Percentiles rank a stretch among this genome's conserved stretches.
Conservation (phyloP, 2,329 filamentous ascomycete species). For the Aspergillus bombycis region DNA sequence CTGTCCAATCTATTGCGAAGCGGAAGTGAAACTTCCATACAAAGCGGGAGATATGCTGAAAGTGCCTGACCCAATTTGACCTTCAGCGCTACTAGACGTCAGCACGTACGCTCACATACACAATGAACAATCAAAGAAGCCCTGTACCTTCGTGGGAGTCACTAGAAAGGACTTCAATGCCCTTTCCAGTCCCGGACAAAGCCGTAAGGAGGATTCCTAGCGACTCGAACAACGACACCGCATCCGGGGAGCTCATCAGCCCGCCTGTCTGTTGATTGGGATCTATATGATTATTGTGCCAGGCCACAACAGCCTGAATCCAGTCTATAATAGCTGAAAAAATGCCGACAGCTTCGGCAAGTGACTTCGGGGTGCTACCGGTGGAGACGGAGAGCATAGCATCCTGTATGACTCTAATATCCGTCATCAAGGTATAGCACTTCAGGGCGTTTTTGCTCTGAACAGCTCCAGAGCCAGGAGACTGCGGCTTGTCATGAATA, state of each 20-base stretch:
- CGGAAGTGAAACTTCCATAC: conserved; percentile 42
- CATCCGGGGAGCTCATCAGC: conserved; percentile 40
- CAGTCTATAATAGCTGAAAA: conserved; percentile 41
- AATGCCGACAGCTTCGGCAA: conserved; percentile 34
- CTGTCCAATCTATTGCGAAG: conserved; percentile 43
- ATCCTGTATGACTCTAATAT: conserved; percentile 47
- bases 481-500: conserved; percentile 28
- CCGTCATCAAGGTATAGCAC: conserved; percentile 44
- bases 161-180: conserved; percentile 39
- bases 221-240: conserved; percentile 45
- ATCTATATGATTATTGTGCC: conserved; percentile 34
- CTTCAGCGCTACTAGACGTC: conserved; percentile 36
- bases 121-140: not conserved
- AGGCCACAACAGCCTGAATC: conserved; percentile 42
- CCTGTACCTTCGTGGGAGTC: conserved; percentile 38
- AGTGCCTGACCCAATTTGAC: conserved; percentile 42
- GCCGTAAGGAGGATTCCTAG: conserved; percentile 46
- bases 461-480: conserved; percentile 6
- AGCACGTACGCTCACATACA: conserved; percentile 6
- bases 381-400: conserved; percentile 43
- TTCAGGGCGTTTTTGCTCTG: conserved; percentile 18
- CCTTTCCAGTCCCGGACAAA: conserved; percentile 40
- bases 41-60: conserved; percentile 45
- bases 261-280: conserved; percentile 32
- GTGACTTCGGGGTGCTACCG: conserved; percentile 33